Conservation (phyloP, 495 filamentous ascomycete genomes). For the Penicillium steckii region DNA sequence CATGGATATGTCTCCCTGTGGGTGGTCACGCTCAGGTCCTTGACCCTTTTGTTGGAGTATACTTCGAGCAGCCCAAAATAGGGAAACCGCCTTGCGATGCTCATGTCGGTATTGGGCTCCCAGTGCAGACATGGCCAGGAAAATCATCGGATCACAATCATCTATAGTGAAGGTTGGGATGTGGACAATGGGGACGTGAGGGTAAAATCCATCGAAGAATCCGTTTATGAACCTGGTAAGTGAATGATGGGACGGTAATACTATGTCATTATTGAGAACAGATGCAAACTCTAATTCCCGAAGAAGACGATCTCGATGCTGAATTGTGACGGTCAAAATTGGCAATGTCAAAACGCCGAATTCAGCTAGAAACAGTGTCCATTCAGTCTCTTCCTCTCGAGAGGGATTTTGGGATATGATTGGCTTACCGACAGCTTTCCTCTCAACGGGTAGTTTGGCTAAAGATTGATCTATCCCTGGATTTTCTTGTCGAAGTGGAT, state of each 20-base stretch:
- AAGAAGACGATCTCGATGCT: constrained; percentile 7
- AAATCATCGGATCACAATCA: constrained; percentile 15
- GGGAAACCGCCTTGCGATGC: constrained; percentile 9
- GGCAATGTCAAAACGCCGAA: constrained; percentile 21
- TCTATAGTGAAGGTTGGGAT: constrained; percentile 23
- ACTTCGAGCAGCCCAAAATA: constrained; percentile 11
- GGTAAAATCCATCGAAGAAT: constrained; percentile 23
- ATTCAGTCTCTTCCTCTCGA: background rate
- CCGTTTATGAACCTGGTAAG: constrained; percentile 21
- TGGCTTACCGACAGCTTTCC: background rate
- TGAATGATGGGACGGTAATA: constrained; percentile 13
- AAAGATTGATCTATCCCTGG: background rate
- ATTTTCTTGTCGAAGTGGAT: background rate
- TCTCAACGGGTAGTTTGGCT: background rate
- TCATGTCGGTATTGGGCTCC: constrained; percentile 24
- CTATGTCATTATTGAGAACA: background rate
- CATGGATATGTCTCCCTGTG: background rate
- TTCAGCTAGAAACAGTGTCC: constrained; percentile 1
- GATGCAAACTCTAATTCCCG: background rate
- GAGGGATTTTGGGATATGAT: background rate
- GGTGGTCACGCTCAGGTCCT: background rate
- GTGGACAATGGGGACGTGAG: constrained; percentile 28
- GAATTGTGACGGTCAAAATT: constrained; percentile 12
- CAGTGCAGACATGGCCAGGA: constrained; percentile 26
- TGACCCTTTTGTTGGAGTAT: constrained; percentile 1